A percentile compares a stretch with the other conserved stretches of the same genome.
Conservation (phyloP, 2,329 filamentous ascomycete species). For the Teratosphaeria destructans region DNA sequence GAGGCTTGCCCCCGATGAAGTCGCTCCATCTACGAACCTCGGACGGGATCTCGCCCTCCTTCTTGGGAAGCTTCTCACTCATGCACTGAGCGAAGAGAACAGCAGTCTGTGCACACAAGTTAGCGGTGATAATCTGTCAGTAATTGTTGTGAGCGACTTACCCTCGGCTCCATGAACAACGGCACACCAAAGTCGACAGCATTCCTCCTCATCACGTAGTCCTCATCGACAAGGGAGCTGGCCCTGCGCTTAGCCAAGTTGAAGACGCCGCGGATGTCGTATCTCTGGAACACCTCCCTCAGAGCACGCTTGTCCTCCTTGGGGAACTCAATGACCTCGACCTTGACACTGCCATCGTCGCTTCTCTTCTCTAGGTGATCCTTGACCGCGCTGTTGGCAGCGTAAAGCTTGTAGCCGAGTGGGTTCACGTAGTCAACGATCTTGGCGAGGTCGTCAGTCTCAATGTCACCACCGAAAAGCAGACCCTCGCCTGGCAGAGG, state of each 20-base stretch:
- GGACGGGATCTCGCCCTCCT: slow-evolving; percentile 67
- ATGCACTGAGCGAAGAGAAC: slow-evolving; percentile 94
- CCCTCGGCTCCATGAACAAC: slow-evolving; percentile 96
- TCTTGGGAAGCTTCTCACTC: slow-evolving; percentile 85
- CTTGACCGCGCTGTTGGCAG: slow-evolving; percentile 74
- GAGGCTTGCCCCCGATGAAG: slow-evolving; percentile 78
- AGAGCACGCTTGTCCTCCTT: slow-evolving; percentile 91
- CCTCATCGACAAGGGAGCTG: slow-evolving; percentile 77
- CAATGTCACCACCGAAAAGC: slow-evolving; percentile 78
- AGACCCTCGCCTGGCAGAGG: slow-evolving; percentile 91
- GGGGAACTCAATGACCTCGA: slow-evolving; percentile 94
- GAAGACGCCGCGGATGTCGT: slow-evolving; percentile 92
- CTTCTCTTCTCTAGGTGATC: slow-evolving; percentile 62
- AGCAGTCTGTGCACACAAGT: slow-evolving; percentile 56
- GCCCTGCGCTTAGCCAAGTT: slow-evolving; percentile 79
- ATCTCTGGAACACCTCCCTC: slow-evolving; percentile 90
- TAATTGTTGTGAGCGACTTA: slow-evolving; percentile 37
- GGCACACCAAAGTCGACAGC: slow-evolving; percentile 97
- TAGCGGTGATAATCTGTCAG: slow-evolving; percentile 2
- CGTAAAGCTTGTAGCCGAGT: slow-evolving; percentile 89
- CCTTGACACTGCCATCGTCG: slow-evolving; percentile 53
- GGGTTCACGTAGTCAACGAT: slow-evolving; percentile 82
- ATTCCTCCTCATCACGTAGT: slow-evolving; percentile 90
- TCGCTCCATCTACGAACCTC: slow-evolving; percentile 94
- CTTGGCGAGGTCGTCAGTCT: slow-evolving; percentile 58